Base-by-base conservation (phyloP, 2,329 filamentous ascomycete species). In the Fusarium subglutinans region DNA sequence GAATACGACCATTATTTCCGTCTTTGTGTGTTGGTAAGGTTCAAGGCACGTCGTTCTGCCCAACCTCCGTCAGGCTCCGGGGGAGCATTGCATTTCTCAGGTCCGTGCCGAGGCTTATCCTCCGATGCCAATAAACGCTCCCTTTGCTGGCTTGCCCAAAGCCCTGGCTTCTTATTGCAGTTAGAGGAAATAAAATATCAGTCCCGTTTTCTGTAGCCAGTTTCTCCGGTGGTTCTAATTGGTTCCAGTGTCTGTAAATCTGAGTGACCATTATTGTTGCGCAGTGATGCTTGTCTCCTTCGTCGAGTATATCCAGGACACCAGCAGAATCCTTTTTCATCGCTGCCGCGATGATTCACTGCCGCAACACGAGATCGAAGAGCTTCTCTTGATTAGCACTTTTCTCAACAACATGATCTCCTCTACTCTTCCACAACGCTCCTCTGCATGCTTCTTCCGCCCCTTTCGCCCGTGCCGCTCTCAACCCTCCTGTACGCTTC, bases 341-440 rank as follows among this genome's bases (percentile, higher is more conserved):
- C 6, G 14, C 5, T 2, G 20, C 15, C 57, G 28, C 18, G 4
- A 70, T 70, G 67, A 70, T 70, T 70, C 67, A 70, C 67, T 69
- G 45, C 14, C 18, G 8, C 4, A 14, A 6, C 33, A 7, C 14
- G 0, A 3, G 4, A 6, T 9, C 2, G 5, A 8, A n/a, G 3
- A 6, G 14, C 3, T 11, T 41, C 18, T 15, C 4, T 6, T 17
- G 10, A 10, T 13, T 4, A 12, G 17, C 14, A 33, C 6, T n/a
- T 9, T 2, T 17, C 1, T 33, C 41, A 20, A 10, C 24, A 28
- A 8, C 13, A 15, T 58, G 53, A 35, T 41, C 5, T 6, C 2
- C 2, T 35, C 18, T 8, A 30, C 17, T 5, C 15, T 17, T 58
- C 51, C 14, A 26, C 15, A 17, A 26, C 22, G 11, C 20, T 13